Evolutionary conservation across 2,329 filamentous ascomycete genomes (phyloP), one percentile per base, ranked within the genome.

Genomic region (Apiospora sp.): DNA sequence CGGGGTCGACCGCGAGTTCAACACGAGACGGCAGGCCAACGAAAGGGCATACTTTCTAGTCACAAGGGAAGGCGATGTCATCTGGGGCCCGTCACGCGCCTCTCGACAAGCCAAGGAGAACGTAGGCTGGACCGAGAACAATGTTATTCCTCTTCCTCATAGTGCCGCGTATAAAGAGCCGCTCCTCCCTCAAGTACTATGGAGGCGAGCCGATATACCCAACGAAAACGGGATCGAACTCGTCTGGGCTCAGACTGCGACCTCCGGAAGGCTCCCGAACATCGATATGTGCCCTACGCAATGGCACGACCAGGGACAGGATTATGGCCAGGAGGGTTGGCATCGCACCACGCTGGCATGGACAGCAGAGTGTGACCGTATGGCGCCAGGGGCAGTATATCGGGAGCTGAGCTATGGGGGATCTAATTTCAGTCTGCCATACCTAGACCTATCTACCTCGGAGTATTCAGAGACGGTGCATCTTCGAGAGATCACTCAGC

Each of bases 51-150:
- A 37, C 19, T 61, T 61, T n/a, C 4, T 58, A 19, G 51, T 58
- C 3, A 58, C 27, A 19, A 16, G 30, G 54, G 54, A 61, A 61
- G 54, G 30, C 54, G 30, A 61, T 13, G 54, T 61, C 7, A n/a
- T 61, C 54, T 61, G 54, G 54, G 54, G 54, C 54, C 54, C 54
- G 54, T 61, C 54, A 10, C 54, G 54, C 54, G 6, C 54, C 19
- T 10, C 54, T 13, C 30, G 30, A 22, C 30, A 7, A 61, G 49
- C 54, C 8, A 37, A 61, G 30, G 54, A 37, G 54, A 51, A 51
- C 30, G 2, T 61, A 61, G 5, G 5, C 54, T 61, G 54, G 54
- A 61, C 54, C 54, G 30, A 61, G 7, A 61, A 37, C 54, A 61
- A 58, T 34, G 51, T 58, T 8, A 34, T 58, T 58, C 51, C 51